Evolutionary conservation across 768 basidiomycete species (phyloP).

Genomic region (Paxillus involutus): DNA sequence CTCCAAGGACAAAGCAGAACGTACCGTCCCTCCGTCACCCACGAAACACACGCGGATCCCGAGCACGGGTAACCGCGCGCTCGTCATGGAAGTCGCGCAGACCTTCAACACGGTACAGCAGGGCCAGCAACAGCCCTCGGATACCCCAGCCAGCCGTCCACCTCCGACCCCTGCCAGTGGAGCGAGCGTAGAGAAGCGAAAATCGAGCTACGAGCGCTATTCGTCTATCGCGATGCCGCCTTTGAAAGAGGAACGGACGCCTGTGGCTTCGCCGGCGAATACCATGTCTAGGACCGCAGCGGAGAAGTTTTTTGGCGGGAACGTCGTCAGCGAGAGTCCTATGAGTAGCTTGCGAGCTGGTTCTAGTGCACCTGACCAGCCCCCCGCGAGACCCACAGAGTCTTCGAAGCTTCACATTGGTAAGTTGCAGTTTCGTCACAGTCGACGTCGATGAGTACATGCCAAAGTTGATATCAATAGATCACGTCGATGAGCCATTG

Average conservation of each 20-base stretch:
- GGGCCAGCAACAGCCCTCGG: slow-evolving; percentile 7
- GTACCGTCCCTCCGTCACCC: slow-evolving; percentile 30
- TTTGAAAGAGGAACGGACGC: slow-evolving; percentile 67
- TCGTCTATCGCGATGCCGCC: slow-evolving; percentile 62
- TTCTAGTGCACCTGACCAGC: background rate
- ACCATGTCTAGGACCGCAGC: slow-evolving; percentile 44
- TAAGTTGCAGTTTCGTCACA: slow-evolving; percentile 13
- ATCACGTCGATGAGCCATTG: slow-evolving; percentile 41
- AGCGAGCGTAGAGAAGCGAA: slow-evolving; percentile 52
- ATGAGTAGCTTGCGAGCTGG: slow-evolving; percentile 8
- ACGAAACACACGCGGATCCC: slow-evolving; percentile 56
- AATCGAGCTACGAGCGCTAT: slow-evolving; percentile 68
- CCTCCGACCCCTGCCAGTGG: slow-evolving; percentile 13
- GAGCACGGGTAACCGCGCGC: slow-evolving; percentile 66
- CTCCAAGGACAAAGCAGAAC: slow-evolving; percentile 20
- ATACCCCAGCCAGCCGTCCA: slow-evolving; percentile 8
- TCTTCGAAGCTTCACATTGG: slow-evolving; percentile 33
- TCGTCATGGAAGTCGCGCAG: slow-evolving; percentile 79
- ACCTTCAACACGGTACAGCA: slow-evolving; percentile 42
- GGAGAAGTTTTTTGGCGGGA: slow-evolving; percentile 1
- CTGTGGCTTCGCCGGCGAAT: slow-evolving; percentile 50
- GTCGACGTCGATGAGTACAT: background rate
- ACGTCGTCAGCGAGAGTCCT: slow-evolving; percentile 11
- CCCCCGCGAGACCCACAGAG: background rate
- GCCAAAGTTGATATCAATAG: slow-evolving; percentile 24